Evolutionary conservation across 768 basidiomycete species (phyloP).

Genomic region (Naganishia friedmannii): DNA sequence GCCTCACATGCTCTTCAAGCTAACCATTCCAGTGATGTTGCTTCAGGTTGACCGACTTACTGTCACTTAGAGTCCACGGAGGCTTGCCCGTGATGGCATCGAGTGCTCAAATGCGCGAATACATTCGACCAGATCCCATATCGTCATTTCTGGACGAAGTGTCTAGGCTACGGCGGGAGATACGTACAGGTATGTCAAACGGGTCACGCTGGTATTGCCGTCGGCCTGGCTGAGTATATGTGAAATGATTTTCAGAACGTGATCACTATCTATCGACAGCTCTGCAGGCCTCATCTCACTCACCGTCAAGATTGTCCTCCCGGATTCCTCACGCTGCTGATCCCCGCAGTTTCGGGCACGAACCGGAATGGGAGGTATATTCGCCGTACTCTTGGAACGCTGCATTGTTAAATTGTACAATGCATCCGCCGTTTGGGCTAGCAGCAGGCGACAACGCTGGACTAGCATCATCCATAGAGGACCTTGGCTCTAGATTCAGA

Average conservation of each 20-base stretch:
- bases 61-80: neutral
- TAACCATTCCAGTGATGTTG: too few relatives aligned
- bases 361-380: neutral
- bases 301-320: neutral
- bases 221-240: neutral
- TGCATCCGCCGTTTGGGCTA: neutral
- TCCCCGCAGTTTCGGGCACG: neutral
- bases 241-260: neutral
- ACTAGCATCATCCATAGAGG: neutral
- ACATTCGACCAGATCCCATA: constrained; percentile 1
- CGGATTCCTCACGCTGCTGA: too few relatives aligned
- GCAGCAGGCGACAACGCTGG: neutral
- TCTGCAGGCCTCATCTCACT: neutral
- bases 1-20: too few relatives aligned
- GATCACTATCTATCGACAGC: neutral
- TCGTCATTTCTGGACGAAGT: constrained; percentile 13
- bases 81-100: neutral
- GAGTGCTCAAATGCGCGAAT: too few relatives aligned
- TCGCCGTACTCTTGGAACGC: neutral
- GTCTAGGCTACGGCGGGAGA: neutral
- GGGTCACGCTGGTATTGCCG: neutral
- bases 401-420: neutral
- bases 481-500: neutral
- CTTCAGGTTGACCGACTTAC: neutral
- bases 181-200: neutral